Percentiles rank a stretch among this genome's conserved stretches.
phyloP scores from a whole-genome alignment of 1,284 basidiomycete genomes.

The Pholiota adiposa region DNA sequence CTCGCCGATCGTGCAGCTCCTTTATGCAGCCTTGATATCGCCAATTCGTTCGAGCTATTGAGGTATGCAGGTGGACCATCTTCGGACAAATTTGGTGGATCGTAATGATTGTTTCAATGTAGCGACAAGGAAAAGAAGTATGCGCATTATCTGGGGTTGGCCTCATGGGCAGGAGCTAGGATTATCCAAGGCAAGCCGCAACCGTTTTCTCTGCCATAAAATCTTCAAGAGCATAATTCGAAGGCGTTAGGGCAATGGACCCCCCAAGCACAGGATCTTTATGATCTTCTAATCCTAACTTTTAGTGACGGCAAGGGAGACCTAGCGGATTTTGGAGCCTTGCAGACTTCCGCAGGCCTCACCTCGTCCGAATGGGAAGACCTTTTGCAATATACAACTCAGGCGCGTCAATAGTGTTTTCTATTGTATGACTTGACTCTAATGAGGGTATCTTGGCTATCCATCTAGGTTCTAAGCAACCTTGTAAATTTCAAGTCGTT shows the following conservation, averaged over 20 bases:
- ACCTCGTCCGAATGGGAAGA: conserved; percentile 66
- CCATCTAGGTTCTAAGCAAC: conserved; percentile 68
- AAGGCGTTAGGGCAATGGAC: conserved; percentile 64
- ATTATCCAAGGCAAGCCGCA: conserved; percentile 67
- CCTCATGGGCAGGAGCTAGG: conserved; percentile 81
- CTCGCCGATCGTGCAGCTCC: conserved; percentile 72
- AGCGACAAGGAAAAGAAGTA: conserved; percentile 79
- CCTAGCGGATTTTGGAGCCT: conserved; percentile 56
- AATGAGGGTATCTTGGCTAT: background rate
- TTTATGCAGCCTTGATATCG: conserved; percentile 68
- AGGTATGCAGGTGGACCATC: conserved; percentile 43
- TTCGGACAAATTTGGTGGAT: background rate
- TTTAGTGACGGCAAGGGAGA: conserved; percentile 63
- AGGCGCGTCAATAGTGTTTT: conserved; percentile 51
- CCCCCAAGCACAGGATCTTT: conserved; percentile 60
- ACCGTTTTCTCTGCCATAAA: background rate
- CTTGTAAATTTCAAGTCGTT: conserved; percentile 81
- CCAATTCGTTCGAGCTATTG: conserved; percentile 67
- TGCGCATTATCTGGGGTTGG: conserved; percentile 68
- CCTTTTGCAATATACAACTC: conserved; percentile 71
- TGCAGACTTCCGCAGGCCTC: conserved; percentile 60
- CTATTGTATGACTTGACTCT: background rate
- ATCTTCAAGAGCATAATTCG: background rate
- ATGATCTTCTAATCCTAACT: conserved; percentile 69
- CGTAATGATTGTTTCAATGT: background rate